phyloP scores from a whole-genome alignment of 2,329 filamentous ascomycete genomes.

The Calonectria naviculata region DNA sequence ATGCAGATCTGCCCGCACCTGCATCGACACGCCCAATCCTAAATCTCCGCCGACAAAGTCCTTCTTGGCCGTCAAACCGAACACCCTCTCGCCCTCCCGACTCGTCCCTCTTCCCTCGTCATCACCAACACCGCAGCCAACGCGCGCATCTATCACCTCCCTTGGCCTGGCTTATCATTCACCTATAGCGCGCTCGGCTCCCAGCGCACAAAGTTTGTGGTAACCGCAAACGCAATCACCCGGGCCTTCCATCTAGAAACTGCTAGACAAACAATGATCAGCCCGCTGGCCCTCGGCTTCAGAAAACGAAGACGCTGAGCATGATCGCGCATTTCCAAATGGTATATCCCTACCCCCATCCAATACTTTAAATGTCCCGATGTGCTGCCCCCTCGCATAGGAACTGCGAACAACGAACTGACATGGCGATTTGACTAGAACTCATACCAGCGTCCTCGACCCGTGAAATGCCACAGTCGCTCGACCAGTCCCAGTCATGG shows the following conservation, averaged over 20 bases:
- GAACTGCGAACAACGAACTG: constrained; percentile 6
- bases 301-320: constrained; percentile 40
- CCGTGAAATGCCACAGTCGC: constrained; percentile 40
- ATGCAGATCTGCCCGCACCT: background rate
- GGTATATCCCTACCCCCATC: constrained; percentile 16
- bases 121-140: background rate
- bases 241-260: background rate
- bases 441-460: constrained; percentile 18
- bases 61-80: background rate
- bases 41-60: background rate
- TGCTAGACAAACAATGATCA: constrained; percentile 35
- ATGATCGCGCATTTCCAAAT: constrained; percentile 33
- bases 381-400: background rate
- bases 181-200: background rate
- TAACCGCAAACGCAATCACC: constrained; percentile 18
- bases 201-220: constrained; percentile 4
- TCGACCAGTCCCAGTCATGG: constrained; percentile 29
- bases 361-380: background rate
- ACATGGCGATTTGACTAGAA: constrained; percentile 17
- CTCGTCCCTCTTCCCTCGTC: background rate
- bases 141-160: background rate
- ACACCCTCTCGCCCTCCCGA: background rate
- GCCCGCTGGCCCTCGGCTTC: constrained; percentile 28
- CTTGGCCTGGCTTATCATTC: background rate
- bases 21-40: background rate